These are phyloP conservation scores for Phytopythium boreale DNA, from an alignment of 352 stramenopile species.

Conservation along the genomic window DNA sequence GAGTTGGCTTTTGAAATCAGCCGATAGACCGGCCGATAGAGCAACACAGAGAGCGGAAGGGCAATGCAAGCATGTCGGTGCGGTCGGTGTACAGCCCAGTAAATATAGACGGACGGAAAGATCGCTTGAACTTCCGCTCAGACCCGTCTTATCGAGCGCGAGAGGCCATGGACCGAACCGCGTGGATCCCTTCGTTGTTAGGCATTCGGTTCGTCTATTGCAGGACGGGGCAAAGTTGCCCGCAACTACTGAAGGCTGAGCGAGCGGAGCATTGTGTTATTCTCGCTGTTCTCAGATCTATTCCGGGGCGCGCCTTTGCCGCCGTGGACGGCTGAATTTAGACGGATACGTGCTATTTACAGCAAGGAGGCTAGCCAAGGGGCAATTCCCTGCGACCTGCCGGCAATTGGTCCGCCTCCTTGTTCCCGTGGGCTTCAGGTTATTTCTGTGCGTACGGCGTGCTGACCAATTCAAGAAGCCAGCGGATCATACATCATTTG, in stretches of 20 bases:
- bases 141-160: neutral
- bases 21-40: neutral
- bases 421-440: neutral
- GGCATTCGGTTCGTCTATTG: neutral
- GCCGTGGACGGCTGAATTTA: neutral
- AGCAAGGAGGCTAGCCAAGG: neutral
- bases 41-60: neutral
- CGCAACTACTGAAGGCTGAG: too few species aligned
- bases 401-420: neutral
- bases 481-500: neutral
- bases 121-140: constrained; percentile 2
- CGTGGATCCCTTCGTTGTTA: neutral
- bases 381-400: neutral
- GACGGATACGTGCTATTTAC: neutral
- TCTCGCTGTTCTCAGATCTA: constrained; percentile 4
- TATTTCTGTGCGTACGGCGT: neutral
- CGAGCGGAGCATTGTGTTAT: neutral
- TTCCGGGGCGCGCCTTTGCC: neutral
- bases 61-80: neutral
- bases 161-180: too few species aligned
- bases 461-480: neutral
- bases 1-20: constrained; percentile 32
- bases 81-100: neutral
- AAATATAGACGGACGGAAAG: neutral
- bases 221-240: neutral